These are phyloP conservation scores for Fusarium succisae DNA, from an alignment of 2,329 filamentous ascomycete genomes.

Conservation along the genomic window DNA sequence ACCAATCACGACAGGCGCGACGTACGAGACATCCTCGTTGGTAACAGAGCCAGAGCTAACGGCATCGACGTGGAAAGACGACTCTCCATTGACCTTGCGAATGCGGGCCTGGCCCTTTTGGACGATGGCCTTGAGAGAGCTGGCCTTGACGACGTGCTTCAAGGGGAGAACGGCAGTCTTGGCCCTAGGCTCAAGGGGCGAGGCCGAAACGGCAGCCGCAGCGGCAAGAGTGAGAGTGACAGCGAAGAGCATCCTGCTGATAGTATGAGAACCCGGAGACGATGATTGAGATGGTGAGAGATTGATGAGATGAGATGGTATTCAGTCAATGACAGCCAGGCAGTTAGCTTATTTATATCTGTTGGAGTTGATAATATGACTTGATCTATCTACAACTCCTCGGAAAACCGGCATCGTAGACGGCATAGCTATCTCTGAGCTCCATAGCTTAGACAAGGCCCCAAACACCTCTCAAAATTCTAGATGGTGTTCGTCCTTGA, in stretches of 20 bases:
- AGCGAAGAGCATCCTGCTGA: background rate
- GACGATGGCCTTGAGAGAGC: background rate
- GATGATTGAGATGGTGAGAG: background rate
- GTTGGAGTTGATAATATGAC: background rate
- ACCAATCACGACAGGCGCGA: background rate
- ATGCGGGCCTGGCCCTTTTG: background rate
- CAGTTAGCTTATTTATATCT: background rate
- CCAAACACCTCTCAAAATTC: rapidly evolving
- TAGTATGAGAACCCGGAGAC: no score
- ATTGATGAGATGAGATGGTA: background rate
- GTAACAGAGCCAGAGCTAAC: background rate
- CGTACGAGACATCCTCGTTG: background rate
- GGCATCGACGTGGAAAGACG: background rate
- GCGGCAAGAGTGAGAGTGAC: background rate
- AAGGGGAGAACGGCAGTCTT: background rate
- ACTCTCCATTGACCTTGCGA: background rate
- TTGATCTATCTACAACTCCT: background rate
- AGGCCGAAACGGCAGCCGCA: background rate
- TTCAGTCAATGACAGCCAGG: background rate
- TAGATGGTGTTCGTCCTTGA: background rate
- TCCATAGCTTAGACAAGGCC: rapidly evolving
- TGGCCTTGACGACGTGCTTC: background rate
- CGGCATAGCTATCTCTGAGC: rapidly evolving
- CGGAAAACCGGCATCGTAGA: background rate
- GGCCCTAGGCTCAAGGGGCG: background rate